These are phyloP conservation scores for Tolypocladium nubicola DNA, from an alignment of 2,329 filamentous ascomycete genomes.

Conservation along the genomic window DNA sequence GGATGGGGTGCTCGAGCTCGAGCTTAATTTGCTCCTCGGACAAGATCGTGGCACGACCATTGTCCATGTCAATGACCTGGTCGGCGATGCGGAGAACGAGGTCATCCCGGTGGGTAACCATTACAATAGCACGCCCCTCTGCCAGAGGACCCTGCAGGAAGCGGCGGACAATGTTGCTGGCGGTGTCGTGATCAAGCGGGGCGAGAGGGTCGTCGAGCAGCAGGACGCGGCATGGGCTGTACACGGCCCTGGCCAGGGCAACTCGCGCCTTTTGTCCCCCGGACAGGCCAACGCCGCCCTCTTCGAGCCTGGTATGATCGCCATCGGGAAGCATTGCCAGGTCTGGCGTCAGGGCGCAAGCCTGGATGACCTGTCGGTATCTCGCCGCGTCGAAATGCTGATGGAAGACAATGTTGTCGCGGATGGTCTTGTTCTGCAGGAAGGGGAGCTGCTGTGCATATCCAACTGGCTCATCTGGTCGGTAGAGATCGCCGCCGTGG, in stretches of 20 bases:
- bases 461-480: constrained; percentile 39
- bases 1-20: constrained; percentile 26
- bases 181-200: constrained; percentile 52
- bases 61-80: constrained; percentile 60
- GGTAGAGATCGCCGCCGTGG: constrained; percentile 33
- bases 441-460: constrained; percentile 53
- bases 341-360: constrained; percentile 47
- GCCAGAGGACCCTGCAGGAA: constrained; percentile 49
- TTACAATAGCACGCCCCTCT: constrained; percentile 58
- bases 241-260: constrained; percentile 51
- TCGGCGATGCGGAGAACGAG: constrained; percentile 63
- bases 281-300: constrained; percentile 52
- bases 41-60: constrained; percentile 45
- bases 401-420: constrained; percentile 56
- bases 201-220: constrained; percentile 55
- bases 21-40: constrained; percentile 32
- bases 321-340: constrained; percentile 44
- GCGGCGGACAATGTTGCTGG: constrained; percentile 49
- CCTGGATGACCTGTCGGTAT: constrained; percentile 50
- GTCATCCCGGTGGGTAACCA: constrained; percentile 73
- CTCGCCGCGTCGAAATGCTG: constrained; percentile 39
- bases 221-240: constrained; percentile 45
- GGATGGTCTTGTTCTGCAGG: constrained; percentile 55
- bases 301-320: constrained; percentile 49
- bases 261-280: constrained; percentile 55